A percentile compares a stretch with the other conserved stretches of the same genome.
Conservation (phyloP, 352 stramenopile genomes). For the Pythium oligandrum region DNA sequence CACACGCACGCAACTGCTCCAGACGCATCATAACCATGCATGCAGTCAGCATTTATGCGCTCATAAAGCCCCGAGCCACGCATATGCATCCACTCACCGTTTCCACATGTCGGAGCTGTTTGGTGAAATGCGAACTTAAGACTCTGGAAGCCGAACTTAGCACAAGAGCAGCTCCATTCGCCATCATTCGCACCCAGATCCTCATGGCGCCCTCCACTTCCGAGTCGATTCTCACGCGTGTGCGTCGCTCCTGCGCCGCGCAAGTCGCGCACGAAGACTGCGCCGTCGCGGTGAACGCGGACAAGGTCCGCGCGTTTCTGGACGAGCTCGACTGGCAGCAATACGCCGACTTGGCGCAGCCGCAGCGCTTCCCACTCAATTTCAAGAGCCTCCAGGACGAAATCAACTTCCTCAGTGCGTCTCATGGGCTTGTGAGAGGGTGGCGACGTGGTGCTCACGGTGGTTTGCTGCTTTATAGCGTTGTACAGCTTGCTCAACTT, state of each 20-base stretch:
- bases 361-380: conserved; percentile 67
- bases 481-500: conserved; percentile 76
- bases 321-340: conserved; percentile 44
- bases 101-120: too few relatives aligned
- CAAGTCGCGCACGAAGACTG: conserved; percentile 38
- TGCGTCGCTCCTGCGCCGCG: conserved; percentile 48
- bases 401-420: conserved; percentile 73
- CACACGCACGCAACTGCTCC: too few relatives aligned
- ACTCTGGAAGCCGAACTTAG: conserved; percentile 2
- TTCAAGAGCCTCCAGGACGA: conserved; percentile 70
- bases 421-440: background rate
- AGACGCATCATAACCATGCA: too few relatives aligned
- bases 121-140: too few relatives aligned
- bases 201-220: conserved; percentile 26
- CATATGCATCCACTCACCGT: too few relatives aligned
- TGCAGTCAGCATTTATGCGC: too few relatives aligned
- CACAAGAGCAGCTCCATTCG: too few relatives aligned
- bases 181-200: background rate
- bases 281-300: conserved; percentile 42
- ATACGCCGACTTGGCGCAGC: conserved; percentile 39
- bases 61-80: too few relatives aligned
- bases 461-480: conserved; percentile 19
- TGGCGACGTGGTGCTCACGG: background rate
- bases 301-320: conserved; percentile 46
- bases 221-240: conserved; percentile 30